These are phyloP conservation scores for Pezizomycotina sp. DNA, from an alignment of 2,329 filamentous ascomycete genomes.

Conservation along the genomic window DNA sequence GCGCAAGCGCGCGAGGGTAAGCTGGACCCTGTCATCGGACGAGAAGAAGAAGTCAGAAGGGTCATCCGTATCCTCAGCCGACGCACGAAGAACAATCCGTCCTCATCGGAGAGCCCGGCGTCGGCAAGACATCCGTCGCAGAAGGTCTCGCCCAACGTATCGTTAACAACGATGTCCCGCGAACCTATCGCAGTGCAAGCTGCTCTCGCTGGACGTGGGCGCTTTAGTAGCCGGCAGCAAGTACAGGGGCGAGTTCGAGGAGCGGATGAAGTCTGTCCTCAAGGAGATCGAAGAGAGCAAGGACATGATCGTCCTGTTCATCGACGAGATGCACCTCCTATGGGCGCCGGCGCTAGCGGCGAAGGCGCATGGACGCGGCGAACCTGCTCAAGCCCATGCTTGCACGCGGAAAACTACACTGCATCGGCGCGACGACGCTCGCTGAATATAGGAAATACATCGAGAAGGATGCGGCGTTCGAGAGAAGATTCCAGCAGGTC, in stretches of 20 bases:
- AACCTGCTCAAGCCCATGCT: constrained; percentile 98
- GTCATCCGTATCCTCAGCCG: constrained; percentile 83
- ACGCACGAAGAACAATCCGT: constrained; percentile 98
- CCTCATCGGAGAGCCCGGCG: constrained; percentile 91
- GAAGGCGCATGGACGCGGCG: constrained; percentile 96
- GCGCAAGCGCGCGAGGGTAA: constrained; percentile 91
- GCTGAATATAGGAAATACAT: constrained; percentile 97
- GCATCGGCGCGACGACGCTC: constrained; percentile 90
- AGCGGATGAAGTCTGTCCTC: constrained; percentile 96
- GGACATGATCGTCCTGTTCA: constrained; percentile 93
- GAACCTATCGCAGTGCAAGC: constrained; percentile 71
- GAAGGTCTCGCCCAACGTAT: constrained; percentile 91
- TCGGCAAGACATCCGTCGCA: constrained; percentile 95
- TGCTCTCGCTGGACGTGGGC: constrained; percentile 89
- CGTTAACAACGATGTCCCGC: constrained; percentile 94
- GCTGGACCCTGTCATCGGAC: constrained; percentile 90
- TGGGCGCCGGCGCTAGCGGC: constrained; percentile 87
- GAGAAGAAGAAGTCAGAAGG: constrained; percentile 86
- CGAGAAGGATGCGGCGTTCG: constrained; percentile 94
- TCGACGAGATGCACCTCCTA: constrained; percentile 98
- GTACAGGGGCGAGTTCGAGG: constrained; percentile 95
- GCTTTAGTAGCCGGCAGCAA: constrained; percentile 93
- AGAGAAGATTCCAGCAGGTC: constrained; percentile 96
- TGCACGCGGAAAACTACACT: constrained; percentile 88
- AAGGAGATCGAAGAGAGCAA: constrained; percentile 93